Evolutionary conservation across 805 yeast genomes (phyloP).

Genomic region (Metschnikowia gelsemii): DNA sequence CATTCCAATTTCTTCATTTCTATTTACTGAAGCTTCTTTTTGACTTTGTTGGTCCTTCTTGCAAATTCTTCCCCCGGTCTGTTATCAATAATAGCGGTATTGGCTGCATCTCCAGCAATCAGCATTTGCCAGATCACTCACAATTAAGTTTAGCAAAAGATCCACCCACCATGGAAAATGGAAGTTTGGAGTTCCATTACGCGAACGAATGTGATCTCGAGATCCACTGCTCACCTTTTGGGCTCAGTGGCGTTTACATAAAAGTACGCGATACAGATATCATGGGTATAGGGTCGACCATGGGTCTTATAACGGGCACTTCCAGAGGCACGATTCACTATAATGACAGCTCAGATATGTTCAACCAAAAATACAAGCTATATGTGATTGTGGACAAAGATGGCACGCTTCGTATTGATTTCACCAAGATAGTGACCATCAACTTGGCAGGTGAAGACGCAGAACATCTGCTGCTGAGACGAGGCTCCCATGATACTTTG

Average conservation of each 20-base stretch:
- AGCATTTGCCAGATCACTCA: neutral
- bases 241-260: slow-evolving; percentile 51
- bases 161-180: slow-evolving; percentile 5
- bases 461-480: slow-evolving; percentile 16
- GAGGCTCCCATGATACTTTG: slow-evolving; percentile 35
- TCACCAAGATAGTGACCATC: slow-evolving; percentile 44
- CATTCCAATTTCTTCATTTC: no score
- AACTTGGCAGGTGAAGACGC: slow-evolving; percentile 26
- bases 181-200: slow-evolving; percentile 34
- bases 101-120: no score
- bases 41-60: no score
- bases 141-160: no score
- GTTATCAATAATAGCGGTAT: no score
- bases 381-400: slow-evolving; percentile 49
- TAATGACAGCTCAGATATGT: slow-evolving; percentile 47
- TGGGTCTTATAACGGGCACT: slow-evolving; percentile 55
- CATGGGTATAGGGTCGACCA: slow-evolving; percentile 55
- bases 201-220: slow-evolving; percentile 54
- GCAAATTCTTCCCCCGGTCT: no score
- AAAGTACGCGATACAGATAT: slow-evolving; percentile 48
- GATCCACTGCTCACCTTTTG: slow-evolving; percentile 57
- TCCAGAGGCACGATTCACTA: slow-evolving; percentile 50
- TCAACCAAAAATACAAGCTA: slow-evolving; percentile 48
- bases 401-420: slow-evolving; percentile 49
- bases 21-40: no score